Conservation (phyloP, 1,139 yeast genomes). For the Yamadazyma buinensis region DNA sequence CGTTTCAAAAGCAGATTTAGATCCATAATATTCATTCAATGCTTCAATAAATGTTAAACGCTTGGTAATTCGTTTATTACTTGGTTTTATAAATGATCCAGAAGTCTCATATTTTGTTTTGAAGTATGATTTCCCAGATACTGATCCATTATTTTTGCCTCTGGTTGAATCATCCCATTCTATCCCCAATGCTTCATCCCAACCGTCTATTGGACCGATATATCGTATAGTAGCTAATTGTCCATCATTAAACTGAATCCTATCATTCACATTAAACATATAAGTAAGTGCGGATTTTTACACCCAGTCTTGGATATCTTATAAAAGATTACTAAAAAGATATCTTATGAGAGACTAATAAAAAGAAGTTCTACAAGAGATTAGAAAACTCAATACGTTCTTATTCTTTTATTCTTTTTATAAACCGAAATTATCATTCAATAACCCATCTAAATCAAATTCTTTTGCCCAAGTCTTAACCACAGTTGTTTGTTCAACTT, state of each 20-base stretch:
- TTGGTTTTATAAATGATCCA: slow-evolving; percentile 66
- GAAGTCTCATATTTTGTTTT: slow-evolving; percentile 25
- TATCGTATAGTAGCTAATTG: slow-evolving; percentile 58
- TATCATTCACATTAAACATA: slow-evolving; percentile 28
- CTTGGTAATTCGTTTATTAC: slow-evolving; percentile 26
- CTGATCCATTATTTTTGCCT: slow-evolving; percentile 80
- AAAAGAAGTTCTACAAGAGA: no score
- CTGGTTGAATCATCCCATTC: slow-evolving; percentile 77
- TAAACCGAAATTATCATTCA: slow-evolving; percentile 25
- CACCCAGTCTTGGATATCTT: not conserved
- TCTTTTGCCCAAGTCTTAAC: slow-evolving; percentile 93
- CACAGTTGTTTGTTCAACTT: slow-evolving; percentile 72
- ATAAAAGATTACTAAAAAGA: no score
- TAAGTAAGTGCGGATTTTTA: not conserved
- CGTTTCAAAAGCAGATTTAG: slow-evolving; percentile 16
- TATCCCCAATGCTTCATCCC: slow-evolving; percentile 74
- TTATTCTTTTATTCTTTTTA: not conserved
- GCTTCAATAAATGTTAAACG: slow-evolving; percentile 44
- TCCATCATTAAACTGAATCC: slow-evolving; percentile 41
- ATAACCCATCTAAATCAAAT: slow-evolving; percentile 83
- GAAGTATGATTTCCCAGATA: slow-evolving; percentile 62
- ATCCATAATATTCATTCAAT: slow-evolving; percentile 44
- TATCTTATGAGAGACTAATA: no score
- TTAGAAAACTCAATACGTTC: slow-evolving; percentile 8
- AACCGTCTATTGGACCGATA: slow-evolving; percentile 54